Percentiles rank a stretch among this genome's conserved stretches.
Evolutionary conservation across 805 yeast genomes (phyloP).

Genomic region (Suhomyces sp.): DNA sequence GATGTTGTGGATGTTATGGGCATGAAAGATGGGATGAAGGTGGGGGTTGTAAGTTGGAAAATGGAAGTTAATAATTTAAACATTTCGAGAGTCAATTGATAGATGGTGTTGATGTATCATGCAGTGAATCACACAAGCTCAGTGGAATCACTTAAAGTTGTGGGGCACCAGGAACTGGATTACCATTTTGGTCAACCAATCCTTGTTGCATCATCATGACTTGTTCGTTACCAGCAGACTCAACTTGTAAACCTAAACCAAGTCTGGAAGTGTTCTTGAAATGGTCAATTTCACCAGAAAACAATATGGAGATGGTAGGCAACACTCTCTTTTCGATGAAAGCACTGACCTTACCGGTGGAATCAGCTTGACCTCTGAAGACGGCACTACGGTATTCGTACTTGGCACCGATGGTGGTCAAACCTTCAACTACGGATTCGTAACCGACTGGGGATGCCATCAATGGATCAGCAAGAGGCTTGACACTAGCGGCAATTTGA

Average conservation of each 20-base stretch:
- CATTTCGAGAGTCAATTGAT: too few relatives aligned
- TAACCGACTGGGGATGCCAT: conserved; percentile 75
- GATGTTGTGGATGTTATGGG: too few relatives aligned
- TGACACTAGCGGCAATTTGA: conserved; percentile 71
- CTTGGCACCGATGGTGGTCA: conserved; percentile 93
- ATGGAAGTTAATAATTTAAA: too few relatives aligned
- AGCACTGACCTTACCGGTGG: conserved; percentile 86
- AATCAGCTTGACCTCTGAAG: conserved; percentile 92
- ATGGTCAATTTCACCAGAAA: conserved; percentile 93
- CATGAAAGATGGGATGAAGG: too few relatives aligned
- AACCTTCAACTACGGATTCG: conserved; percentile 85
- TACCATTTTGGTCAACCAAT: conserved; percentile 76
- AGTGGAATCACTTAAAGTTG: conserved; percentile 38
- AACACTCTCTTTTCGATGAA: conserved; percentile 90
- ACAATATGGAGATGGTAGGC: conserved; percentile 85
- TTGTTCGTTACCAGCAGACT: conserved; percentile 92
- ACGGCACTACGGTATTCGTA: conserved; percentile 96
- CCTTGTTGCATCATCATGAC: conserved; percentile 90
- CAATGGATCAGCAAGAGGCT: conserved; percentile 71
- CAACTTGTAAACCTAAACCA: conserved; percentile 94
- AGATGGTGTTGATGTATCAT: too few relatives aligned
- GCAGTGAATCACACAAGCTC: too few relatives aligned
- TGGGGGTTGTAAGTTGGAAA: too few relatives aligned
- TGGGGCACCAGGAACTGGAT: conserved; percentile 81
- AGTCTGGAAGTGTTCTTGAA: conserved; percentile 64